Evolutionary conservation across 768 basidiomycete species (phyloP).

Genomic region (Leccinum pellstonianum): DNA sequence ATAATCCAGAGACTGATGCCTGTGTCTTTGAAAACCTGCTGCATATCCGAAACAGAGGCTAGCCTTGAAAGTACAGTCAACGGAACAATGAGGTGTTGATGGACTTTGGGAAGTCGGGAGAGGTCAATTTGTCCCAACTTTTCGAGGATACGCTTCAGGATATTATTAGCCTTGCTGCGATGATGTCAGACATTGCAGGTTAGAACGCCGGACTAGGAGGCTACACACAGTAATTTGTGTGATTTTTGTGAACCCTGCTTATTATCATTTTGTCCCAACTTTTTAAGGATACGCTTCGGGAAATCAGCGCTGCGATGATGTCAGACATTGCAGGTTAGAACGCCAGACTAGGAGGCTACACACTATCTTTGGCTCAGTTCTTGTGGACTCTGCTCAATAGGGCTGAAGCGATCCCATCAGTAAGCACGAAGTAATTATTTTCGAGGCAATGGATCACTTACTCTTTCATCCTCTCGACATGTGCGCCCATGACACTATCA

Average conservation of each 20-base stretch:
- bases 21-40: not conserved
- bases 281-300: not conserved
- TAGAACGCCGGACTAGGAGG: not conserved
- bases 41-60: not conserved
- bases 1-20: not conserved
- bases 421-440: not conserved
- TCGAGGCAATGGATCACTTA: not conserved
- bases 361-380: not conserved
- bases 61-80: slow-evolving; percentile 3
- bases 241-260: not conserved
- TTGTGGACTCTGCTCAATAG: not conserved
- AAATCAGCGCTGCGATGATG: not conserved
- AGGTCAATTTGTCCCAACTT: not conserved
- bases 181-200: not conserved
- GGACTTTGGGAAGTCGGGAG: not conserved
- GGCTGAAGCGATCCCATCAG: not conserved
- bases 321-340: not conserved
- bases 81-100: slow-evolving; percentile 3
- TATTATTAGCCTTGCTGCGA: not conserved
- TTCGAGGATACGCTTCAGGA: not conserved
- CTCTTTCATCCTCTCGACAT: not conserved
- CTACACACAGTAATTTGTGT: not conserved
- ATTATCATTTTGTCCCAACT: not conserved
- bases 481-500: not conserved
- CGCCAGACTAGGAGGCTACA: not conserved